Percentiles rank a stretch among this genome's conserved stretches.
phyloP scores from a whole-genome alignment of 2,329 filamentous ascomycete species.

The Parascedosporium putredinis region DNA sequence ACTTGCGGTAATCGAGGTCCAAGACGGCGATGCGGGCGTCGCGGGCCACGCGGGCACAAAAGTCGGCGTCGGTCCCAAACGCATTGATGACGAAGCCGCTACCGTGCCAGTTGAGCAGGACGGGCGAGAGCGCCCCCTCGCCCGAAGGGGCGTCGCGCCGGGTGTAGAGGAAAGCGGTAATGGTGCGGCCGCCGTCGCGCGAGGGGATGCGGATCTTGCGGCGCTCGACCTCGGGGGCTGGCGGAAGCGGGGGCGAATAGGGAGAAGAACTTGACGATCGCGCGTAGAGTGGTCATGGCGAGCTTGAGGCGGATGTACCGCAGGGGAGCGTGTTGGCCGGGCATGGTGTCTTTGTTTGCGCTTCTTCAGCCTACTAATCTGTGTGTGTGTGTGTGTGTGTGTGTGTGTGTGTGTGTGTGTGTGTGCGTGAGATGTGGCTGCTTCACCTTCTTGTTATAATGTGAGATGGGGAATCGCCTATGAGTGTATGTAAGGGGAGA shows the following conservation, averaged over 20 bases:
- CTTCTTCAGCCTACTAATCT: too few species aligned
- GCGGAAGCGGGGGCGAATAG: neutral
- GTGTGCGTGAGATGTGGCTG: too few species aligned
- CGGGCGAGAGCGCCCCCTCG: slow-evolving; percentile 11
- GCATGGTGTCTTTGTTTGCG: too few species aligned
- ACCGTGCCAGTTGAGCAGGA: slow-evolving; percentile 27
- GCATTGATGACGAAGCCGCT: slow-evolving; percentile 23
- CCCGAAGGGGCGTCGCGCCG: slow-evolving; percentile 4
- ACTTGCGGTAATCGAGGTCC: slow-evolving; percentile 28
- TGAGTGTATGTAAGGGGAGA: too few species aligned
- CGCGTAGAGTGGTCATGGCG: neutral
- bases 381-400: too few species aligned
- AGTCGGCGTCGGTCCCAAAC: slow-evolving; percentile 28
- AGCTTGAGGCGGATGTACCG: neutral
- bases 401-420: too few species aligned
- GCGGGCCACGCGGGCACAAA: slow-evolving; percentile 22
- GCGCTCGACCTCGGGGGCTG: slow-evolving; percentile 10
- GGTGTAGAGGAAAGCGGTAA: slow-evolving; percentile 20
- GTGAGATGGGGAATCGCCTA: too few species aligned
- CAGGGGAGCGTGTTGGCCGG: neutral
- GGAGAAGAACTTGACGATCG: neutral
- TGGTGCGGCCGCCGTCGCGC: slow-evolving; percentile 16
- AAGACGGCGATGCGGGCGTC: slow-evolving; percentile 17
- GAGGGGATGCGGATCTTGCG: slow-evolving; percentile 16
- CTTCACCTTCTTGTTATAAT: too few species aligned